phyloP scores from a whole-genome alignment of 495 filamentous ascomycete species.

The Hyaloscypha bicolor region DNA sequence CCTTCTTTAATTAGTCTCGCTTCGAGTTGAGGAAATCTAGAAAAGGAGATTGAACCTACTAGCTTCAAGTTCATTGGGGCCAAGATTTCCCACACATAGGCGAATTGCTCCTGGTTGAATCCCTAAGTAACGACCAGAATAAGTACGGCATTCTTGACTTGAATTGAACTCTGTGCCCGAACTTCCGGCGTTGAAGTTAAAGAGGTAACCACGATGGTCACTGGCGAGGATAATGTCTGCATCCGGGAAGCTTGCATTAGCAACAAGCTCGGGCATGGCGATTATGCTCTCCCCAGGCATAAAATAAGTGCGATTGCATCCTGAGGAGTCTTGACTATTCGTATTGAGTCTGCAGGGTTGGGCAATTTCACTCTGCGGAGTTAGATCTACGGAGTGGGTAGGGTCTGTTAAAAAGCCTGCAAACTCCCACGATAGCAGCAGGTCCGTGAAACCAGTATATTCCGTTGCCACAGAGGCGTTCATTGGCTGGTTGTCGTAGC shows the following conservation, averaged over 20 bases:
- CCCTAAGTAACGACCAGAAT: constrained; percentile 13
- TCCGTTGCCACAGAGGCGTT: not conserved
- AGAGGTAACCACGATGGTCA: constrained; percentile 19
- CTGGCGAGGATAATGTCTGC: constrained; percentile 20
- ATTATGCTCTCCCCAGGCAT: constrained; percentile 10
- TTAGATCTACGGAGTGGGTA: not conserved
- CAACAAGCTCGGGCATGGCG: constrained; percentile 12
- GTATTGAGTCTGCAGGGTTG: not conserved
- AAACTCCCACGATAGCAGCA: not conserved
- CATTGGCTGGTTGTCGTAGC: not conserved
- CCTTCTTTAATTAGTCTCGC: not conserved
- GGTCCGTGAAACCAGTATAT: not conserved
- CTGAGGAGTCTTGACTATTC: not conserved
- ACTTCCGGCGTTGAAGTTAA: constrained; percentile 15
- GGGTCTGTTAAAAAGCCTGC: not conserved
- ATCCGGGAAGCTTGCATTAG: constrained; percentile 11
- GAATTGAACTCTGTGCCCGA: constrained; percentile 9
- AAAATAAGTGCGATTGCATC: constrained; percentile 21
- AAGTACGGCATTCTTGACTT: constrained; percentile 9
- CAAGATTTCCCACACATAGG: constrained; percentile 4
- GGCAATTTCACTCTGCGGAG: not conserved
- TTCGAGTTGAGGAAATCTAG: not conserved
- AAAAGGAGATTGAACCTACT: not conserved
- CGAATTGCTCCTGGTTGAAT: constrained; percentile 16
- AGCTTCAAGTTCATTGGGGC: not conserved